Evolutionary conservation across 1,284 basidiomycete species (phyloP), one percentile per base, ranked within the genome.

Genomic region (Lignosus rhinocerotis): DNA sequence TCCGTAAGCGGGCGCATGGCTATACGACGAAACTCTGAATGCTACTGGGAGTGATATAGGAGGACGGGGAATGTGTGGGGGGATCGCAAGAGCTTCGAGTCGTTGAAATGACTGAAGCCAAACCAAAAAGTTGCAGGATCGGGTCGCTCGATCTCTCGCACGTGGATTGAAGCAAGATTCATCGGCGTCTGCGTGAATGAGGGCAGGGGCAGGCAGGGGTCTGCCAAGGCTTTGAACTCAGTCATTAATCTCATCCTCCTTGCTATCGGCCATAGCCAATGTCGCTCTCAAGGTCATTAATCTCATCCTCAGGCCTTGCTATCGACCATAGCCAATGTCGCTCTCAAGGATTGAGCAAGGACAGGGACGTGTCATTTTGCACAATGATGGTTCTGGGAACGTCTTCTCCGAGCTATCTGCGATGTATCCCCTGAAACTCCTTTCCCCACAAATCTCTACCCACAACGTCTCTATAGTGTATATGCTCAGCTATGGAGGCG

Each of bases 401-500:
- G 76, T 82, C 39, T 92, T 98, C 73, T 83, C 88, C 2, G 84
- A 92, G 63, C 77, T 96, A 14, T 86, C 86, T 16, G 93, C 89
- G 45, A 82, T 87, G 2, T 98, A 98, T 72, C 96, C 96, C 2
- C 80, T 98, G 67, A 98, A 98, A 75, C 82, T 98, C 21, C 80
- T 98, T 60, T 87, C 92, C 3, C 93, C 94, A 1, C 79, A 78
- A 55, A 72, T 81, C 21, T 63, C 71, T 11, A 75, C 77, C 44
- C 70, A 76, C 41, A 72, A 76, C 19, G 79, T 94, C 14, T 88
- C 85, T 6, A 78, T 90, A 48, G 84, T 88, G 19, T 98, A 98
- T 69, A 78, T 94, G 31, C 76, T 98, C 53, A 88, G 87, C 21
- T 98, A 98, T 66, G 96, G 96, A 1, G 96, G 96, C 12, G 96